A percentile compares a stretch with the other conserved stretches of the same genome.
phyloP scores from a whole-genome alignment of 345 rosid genomes.

The Syzygium oleosum region DNA sequence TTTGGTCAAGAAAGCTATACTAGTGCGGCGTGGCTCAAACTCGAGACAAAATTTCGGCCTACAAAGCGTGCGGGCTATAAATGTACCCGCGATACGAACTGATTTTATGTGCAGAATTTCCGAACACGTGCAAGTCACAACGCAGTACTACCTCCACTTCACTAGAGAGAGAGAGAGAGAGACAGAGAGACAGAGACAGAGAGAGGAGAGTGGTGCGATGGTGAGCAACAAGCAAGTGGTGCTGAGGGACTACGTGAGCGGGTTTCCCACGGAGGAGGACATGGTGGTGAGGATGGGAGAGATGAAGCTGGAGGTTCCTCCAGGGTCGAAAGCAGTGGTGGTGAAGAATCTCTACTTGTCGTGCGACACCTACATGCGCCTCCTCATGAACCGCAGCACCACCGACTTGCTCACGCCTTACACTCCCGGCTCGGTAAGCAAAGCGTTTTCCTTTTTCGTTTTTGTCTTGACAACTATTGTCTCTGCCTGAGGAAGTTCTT shows the following conservation, averaged over 20 bases:
- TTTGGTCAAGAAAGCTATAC: not conserved
- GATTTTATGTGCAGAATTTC: not conserved
- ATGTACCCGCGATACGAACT: not conserved
- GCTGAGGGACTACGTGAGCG: conserved; percentile 2
- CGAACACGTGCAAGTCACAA: not conserved
- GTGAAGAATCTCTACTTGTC: conserved; percentile 16
- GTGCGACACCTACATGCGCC: conserved; percentile 12
- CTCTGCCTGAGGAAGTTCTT: not conserved
- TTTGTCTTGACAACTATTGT: not conserved
- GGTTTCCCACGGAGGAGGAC: conserved; percentile 10
- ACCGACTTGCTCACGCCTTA: not conserved
- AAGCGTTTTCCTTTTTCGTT: not conserved
- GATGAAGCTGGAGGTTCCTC: conserved; percentile 6
- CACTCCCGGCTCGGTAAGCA: not conserved
- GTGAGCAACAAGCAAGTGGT: conserved; percentile 16
- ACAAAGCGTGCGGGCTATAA: too few species aligned
- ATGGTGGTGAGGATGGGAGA: not conserved
- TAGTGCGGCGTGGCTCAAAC: not conserved
- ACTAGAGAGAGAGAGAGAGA: not conserved
- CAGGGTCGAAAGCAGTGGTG: not conserved
- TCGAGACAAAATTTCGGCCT: not conserved
- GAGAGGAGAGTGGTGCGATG: not conserved
- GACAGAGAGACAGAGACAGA: not conserved
- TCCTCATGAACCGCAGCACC: not conserved
- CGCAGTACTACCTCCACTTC: not conserved